Base-by-base conservation (phyloP, 257 asterid species). In the Gardenia jasminoides region DNA sequence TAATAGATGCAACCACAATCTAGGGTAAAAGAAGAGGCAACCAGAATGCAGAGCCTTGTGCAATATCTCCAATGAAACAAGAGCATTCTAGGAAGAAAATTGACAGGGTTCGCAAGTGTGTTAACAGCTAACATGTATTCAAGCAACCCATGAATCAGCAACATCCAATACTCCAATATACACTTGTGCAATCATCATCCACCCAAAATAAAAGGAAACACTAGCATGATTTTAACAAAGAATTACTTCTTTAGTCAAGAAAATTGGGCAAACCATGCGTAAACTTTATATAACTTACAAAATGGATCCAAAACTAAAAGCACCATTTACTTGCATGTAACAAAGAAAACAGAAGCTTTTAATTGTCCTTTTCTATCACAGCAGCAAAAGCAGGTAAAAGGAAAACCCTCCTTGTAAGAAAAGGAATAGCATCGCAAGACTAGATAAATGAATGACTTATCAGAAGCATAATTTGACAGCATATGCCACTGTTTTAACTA, bases 61-160 rank as follows among this genome's bases (percentile, higher is more conserved):
- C 79, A 46, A 19, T 44, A 58, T 20, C 52, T 43, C 50, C 46
- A 78, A 39, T 11, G 6, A 62, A 64, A 47, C 15, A 10, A 67
- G 39, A 31, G 54, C 76, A 69, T 30, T 78, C 67, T 31, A 17
- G 52, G 52, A 69, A n/a, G 52, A 69, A n/a, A 24, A 70, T 12
- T 44, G 7, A 20, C 28, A 2, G 58, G 36, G n/a, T 65, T 74
- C 19, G 20, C 28, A 48, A 9, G 47, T 1, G 48, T 26, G 74
- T 3, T 28, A 76, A 50, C 73, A 44, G 72, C 47, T 24, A 19
- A 54, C 6, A 78, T 13, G 47, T 41, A 56, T 71, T 36, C 28
- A 77, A 36, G 11, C 47, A 67, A 20, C 67, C 26, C 3, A 54
- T 6, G 17, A 20, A 36, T n/a, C 69, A 67, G 52, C 48, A 7